Evolutionary conservation across 2,329 filamentous ascomycete species (phyloP).

Genomic region (Simplicillium sp.): DNA sequence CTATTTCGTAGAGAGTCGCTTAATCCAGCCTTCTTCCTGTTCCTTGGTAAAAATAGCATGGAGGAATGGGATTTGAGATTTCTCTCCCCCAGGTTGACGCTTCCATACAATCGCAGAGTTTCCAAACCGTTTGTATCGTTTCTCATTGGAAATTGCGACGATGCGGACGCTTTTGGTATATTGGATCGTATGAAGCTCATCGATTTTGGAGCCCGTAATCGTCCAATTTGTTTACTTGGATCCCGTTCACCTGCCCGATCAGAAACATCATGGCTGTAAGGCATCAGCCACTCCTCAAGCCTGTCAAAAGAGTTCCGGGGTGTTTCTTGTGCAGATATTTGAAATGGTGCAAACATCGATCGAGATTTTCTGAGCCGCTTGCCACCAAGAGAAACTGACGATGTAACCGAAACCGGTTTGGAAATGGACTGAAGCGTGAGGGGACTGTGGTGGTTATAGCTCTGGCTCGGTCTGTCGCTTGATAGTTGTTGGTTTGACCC

Average conservation of each 20-base stretch:
- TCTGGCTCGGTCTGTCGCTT: no score
- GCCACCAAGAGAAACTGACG: not conserved
- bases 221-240: not conserved
- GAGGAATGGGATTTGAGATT: constrained; percentile 31
- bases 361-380: constrained; percentile 33
- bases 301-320: not conserved
- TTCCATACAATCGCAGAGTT: no score
- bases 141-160: no score
- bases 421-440: no score
- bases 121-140: no score
- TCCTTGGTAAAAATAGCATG: constrained; percentile 30
- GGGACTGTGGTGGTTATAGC: no score
- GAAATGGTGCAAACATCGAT: constrained; percentile 34
- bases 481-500: no score
- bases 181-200: constrained; percentile 33
- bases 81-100: no score
- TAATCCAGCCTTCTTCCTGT: constrained; percentile 20
- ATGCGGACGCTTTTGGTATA: no score
- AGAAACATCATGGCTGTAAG: not conserved
- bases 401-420: no score
- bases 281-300: not conserved
- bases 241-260: not conserved
- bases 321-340: not conserved
- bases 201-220: constrained; percentile 40
- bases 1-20: constrained; percentile 35